Base-by-base conservation (phyloP, 345 rosid genomes). In the Lenwebbia sp. region DNA sequence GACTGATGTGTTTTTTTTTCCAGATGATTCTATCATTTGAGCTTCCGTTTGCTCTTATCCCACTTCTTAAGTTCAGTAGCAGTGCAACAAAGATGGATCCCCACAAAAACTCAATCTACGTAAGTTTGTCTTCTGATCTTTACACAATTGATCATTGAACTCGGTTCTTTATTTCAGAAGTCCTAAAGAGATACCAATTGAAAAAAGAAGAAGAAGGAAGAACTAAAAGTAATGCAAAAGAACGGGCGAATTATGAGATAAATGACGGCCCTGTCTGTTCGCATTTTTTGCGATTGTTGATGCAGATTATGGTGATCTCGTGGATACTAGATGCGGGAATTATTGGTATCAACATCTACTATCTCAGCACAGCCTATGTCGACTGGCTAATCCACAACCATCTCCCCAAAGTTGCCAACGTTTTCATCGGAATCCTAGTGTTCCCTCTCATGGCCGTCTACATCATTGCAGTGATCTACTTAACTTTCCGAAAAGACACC, bases 1-100 rank as follows among this genome's bases (percentile, higher is more conserved):
- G 75, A 62, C 0, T 19, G 12, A 81, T 23, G 22, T 1, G 76
- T 47, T 87, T 85, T 41, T 85, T 86, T 85, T 41, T 85, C 85
- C 91, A 95, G 96, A 94, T 95, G 93, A 94, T 94, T 50, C 93
- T 95, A 50, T 95, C 96, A 13, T 95, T 95, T 85, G 95, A 94
- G 57, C 94, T 95, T 47, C 98, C 98, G 49, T 95, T 94, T 90
- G 92, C 95, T 56, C 90, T 95, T 3, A 92, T 95, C 56, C 96
- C 98, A 12, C 95, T 95, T 56, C 93, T 95, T 22, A 95, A 94
- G 75, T 93, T 95, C 88, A 95, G 98, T 53, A 92, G 94, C 87
- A 89, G 94, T 84, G 15, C 92, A 51, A 90, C 94, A 50, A 94
- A 95, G 88, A 92, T 94, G 96, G 98, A 95, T 53, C 95, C 96